Evolutionary conservation across 106 monocot species (phyloP), one percentile per base, ranked within the genome.

Genomic region (Acorus gramineus): DNA sequence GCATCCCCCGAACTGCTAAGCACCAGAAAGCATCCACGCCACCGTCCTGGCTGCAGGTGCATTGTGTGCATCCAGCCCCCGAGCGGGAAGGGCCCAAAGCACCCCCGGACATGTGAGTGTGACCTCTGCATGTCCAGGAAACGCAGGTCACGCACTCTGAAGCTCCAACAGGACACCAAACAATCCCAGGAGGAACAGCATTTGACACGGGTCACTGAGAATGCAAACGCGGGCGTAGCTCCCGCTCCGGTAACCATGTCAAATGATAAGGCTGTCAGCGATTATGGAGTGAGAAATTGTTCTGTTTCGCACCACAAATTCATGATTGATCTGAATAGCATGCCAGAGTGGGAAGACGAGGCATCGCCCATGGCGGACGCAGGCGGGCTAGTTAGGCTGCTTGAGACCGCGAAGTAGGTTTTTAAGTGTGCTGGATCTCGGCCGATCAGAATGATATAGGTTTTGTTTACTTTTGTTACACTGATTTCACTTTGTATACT

Each of bases 41-140:
- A 92, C 61, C 68, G 92, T 2, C 87, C 92, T 12, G 92, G 84
- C 2, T 92, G 92, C 73, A 64, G 79, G 6, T 92, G 92, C 82
- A 87, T 92, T 45, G 87, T 92, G 11, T 92, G 92, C 73, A 87
- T 92, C 69, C 92, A 92, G 64, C 92, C 87, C 2, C 92, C 92
- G 1, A 92, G 92, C 48, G 92, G 92, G 44, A 92, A 87, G 69
- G 92, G 92, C 5, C 87, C 92, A 44, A 92, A 92, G 77, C 92
- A 92, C 77, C 84, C 84, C 66, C 77, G 69, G 53, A 75, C 74
- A 0, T 92, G 92, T 66, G 69, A 66, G n/a, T 92, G 92, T 67
- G 87, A 87, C 52, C 82, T 92, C 14, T 92, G 92, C 55, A 68
- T 87, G 42, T 87, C 84, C 1, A 87, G 87, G 12, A 81, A 77